These are phyloP conservation scores for Orbilia javanica DNA, from an alignment of 2,329 filamentous ascomycete genomes.

Conservation along the genomic window DNA sequence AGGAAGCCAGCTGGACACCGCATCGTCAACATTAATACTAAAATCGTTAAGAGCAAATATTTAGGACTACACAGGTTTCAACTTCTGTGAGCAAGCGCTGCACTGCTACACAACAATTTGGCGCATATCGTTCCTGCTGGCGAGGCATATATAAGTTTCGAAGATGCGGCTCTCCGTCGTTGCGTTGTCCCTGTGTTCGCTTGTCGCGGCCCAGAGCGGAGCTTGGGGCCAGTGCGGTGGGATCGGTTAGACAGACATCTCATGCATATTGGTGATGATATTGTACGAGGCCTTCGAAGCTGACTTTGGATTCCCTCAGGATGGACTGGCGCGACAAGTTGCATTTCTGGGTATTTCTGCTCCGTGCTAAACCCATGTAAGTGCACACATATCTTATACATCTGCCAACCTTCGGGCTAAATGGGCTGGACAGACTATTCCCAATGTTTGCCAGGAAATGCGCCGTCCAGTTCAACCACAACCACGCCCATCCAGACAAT, in stretches of 20 bases:
- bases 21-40: too few species aligned
- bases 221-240: constrained; percentile 33
- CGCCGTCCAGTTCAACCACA: neutral
- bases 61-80: too few species aligned
- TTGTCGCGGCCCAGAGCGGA: constrained; percentile 15
- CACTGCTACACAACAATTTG: too few species aligned
- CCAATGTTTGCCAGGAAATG: constrained; percentile 24
- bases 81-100: too few species aligned
- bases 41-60: too few species aligned
- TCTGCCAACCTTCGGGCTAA: neutral
- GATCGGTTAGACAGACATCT: constrained; percentile 8
- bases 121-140: too few species aligned
- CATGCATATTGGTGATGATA: too few species aligned
- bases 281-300: too few species aligned
- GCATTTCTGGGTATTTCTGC: constrained; percentile 25
- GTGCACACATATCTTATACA: neutral
- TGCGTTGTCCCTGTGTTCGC: neutral
- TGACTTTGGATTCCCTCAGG: neutral
- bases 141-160: too few species aligned
- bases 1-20: neutral
- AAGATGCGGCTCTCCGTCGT: constrained; percentile 2
- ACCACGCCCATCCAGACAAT: constrained; percentile 9
- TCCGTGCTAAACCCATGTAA: constrained; percentile 35
- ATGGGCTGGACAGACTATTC: constrained; percentile 44
- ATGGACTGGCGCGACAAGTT: constrained; percentile 25